These are phyloP conservation scores for Schizophyllum commune DNA, from an alignment of 1,284 basidiomycete genomes.

Conservation along the genomic window DNA sequence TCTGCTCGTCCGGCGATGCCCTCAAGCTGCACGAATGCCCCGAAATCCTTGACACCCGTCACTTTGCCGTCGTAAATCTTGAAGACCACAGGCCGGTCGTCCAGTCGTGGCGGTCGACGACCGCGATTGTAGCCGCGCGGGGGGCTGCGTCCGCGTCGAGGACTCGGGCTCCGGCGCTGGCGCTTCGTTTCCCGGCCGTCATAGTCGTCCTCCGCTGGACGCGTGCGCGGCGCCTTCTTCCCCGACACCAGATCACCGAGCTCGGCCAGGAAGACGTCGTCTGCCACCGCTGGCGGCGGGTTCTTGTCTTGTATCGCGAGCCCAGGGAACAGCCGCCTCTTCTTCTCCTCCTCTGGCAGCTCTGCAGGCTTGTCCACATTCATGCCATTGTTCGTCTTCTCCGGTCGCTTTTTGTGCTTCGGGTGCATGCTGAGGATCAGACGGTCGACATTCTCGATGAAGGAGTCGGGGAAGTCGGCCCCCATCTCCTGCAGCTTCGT, in stretches of 20 bases:
- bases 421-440: slow-evolving; percentile 94
- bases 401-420: slow-evolving; percentile 79
- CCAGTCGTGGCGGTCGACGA: slow-evolving; percentile 38
- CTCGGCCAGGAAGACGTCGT: slow-evolving; percentile 70
- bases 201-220: slow-evolving; percentile 31
- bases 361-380: slow-evolving; percentile 26
- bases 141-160: slow-evolving; percentile 48
- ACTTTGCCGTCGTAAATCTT: slow-evolving; percentile 94
- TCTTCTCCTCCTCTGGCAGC: slow-evolving; percentile 61
- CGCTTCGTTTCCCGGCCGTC: slow-evolving; percentile 47
- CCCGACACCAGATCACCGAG: slow-evolving; percentile 85
- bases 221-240: slow-evolving; percentile 41
- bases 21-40: slow-evolving; percentile 88
- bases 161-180: slow-evolving; percentile 36
- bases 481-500: slow-evolving; percentile 73
- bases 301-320: slow-evolving; percentile 81
- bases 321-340: slow-evolving; percentile 85
- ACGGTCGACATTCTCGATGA: slow-evolving; percentile 90
- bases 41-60: slow-evolving; percentile 88
- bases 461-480: slow-evolving; percentile 84
- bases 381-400: slow-evolving; percentile 31
- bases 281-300: slow-evolving; percentile 40
- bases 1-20: slow-evolving; percentile 82
- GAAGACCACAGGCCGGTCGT: slow-evolving; percentile 85
- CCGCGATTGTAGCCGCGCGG: slow-evolving; percentile 37